phyloP scores from a whole-genome alignment of 2,329 filamentous ascomycete genomes.

The Sporothrix curviconia region DNA sequence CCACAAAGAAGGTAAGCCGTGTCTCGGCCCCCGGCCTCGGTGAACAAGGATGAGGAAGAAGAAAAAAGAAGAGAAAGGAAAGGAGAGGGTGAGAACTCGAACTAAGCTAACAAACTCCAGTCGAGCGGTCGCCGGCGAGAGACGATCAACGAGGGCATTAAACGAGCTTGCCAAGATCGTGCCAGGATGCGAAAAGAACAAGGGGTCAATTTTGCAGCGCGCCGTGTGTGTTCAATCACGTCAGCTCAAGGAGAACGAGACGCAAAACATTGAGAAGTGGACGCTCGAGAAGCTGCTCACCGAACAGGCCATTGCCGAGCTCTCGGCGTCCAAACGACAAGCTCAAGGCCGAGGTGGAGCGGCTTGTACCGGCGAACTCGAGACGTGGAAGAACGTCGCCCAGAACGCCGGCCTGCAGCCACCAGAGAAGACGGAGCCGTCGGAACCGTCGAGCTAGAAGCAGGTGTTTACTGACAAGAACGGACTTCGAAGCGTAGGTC shows the following conservation, averaged over 20 bases:
- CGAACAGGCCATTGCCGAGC: slow-evolving; percentile 81
- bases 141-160: slow-evolving; percentile 98
- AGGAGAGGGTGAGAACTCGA: no score
- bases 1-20: slow-evolving; percentile 92
- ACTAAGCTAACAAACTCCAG: no score
- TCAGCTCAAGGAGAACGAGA: slow-evolving; percentile 92
- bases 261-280: slow-evolving; percentile 91
- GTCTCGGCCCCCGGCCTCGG: no score
- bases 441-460: no score
- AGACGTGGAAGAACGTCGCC: slow-evolving; percentile 69
- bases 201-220: slow-evolving; percentile 89
- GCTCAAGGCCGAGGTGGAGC: slow-evolving; percentile 71
- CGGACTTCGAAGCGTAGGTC: no score
- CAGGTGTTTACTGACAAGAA: no score
- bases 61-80: no score
- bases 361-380: slow-evolving; percentile 70
- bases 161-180: slow-evolving; percentile 97
- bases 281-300: slow-evolving; percentile 84
- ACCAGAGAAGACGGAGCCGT: slow-evolving; percentile 31
- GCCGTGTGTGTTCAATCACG: slow-evolving; percentile 89
- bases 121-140: slow-evolving; percentile 93
- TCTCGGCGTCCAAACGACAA: slow-evolving; percentile 83
- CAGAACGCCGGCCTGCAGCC: slow-evolving; percentile 52
- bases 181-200: slow-evolving; percentile 97
- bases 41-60: no score